Percentiles rank a stretch among this genome's conserved stretches.
These are phyloP conservation scores for Venturiaceae sp. DNA, from an alignment of 2,329 filamentous ascomycete species.

Conservation along the genomic window DNA sequence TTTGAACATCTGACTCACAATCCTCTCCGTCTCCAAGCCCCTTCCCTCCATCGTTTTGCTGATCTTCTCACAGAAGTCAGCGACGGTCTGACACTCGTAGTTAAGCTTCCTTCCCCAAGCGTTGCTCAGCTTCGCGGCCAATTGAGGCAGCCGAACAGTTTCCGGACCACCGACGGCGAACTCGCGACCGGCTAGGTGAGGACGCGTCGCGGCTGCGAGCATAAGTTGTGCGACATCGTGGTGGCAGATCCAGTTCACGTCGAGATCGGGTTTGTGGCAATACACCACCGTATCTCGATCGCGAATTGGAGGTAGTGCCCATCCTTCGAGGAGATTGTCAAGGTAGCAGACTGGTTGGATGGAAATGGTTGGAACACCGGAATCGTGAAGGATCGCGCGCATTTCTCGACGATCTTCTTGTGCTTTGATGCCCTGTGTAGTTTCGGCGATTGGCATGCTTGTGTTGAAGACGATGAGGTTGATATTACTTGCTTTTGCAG, in stretches of 20 bases:
- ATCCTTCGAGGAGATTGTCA: conserved; percentile 30
- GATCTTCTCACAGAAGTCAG: conserved; percentile 21
- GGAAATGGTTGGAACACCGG: conserved; percentile 21
- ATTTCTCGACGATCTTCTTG: conserved; percentile 22
- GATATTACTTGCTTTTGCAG: conserved; percentile 14
- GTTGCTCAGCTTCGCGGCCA: conserved; percentile 22
- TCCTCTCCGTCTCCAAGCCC: conserved; percentile 24
- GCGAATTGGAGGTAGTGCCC: conserved; percentile 25
- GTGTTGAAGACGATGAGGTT: conserved; percentile 20
- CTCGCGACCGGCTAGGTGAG: conserved; percentile 24
- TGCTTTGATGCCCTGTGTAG: conserved; percentile 17
- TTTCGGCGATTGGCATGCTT: conserved; percentile 18
- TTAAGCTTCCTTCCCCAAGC: conserved; percentile 22
- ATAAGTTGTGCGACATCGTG: conserved; percentile 29
- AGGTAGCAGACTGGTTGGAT: conserved; percentile 30
- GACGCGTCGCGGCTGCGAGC: conserved; percentile 22
- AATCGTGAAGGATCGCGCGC: conserved; percentile 19
- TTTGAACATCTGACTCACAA: conserved; percentile 30
- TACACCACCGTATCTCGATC: conserved; percentile 26
- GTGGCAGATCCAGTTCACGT: conserved; percentile 31
- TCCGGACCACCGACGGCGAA: conserved; percentile 26
- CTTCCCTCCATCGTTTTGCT: conserved; percentile 23
- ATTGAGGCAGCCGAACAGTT: conserved; percentile 21
- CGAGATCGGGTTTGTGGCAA: conserved; percentile 27
- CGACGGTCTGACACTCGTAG: conserved; percentile 24